phyloP scores from a whole-genome alignment of 139 green algal genomes.

The Chlamydomonas sphaeroides region DNA sequence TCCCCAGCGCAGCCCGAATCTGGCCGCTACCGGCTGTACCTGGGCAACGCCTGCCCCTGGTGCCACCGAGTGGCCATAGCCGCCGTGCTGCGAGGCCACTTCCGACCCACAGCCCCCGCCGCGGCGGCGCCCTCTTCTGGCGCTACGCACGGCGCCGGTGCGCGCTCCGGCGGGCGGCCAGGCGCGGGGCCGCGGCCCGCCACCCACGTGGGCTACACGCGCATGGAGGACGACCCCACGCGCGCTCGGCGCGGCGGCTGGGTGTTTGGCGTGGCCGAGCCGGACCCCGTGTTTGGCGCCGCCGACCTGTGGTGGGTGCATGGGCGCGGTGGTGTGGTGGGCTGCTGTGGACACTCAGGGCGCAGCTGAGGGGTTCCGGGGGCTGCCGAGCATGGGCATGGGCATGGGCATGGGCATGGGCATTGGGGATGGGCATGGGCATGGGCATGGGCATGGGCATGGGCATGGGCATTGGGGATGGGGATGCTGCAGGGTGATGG shows the following conservation, averaged over 20 bases:
- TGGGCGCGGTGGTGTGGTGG: too few relatives aligned
- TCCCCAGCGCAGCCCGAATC: conserved; percentile 59
- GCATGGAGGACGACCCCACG: conserved; percentile 80
- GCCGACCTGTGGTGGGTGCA: conserved; percentile 65
- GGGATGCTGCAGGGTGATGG: too few relatives aligned
- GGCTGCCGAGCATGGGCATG: too few relatives aligned
- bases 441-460: too few relatives aligned
- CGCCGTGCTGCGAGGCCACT: conserved; percentile 71
- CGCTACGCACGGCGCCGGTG: neutral
- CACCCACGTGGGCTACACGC: neutral
- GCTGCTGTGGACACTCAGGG: neutral
- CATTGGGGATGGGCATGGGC: too few relatives aligned
- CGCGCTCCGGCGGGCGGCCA: too few relatives aligned
- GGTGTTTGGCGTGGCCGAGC: conserved; percentile 42
- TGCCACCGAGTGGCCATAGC: conserved; percentile 90
- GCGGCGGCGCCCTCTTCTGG: neutral
- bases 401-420: too few relatives aligned
- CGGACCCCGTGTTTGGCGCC: conserved; percentile 63
- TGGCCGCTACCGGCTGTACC: conserved; percentile 85
- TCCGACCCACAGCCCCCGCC: neutral
- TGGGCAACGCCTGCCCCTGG: conserved; percentile 97
- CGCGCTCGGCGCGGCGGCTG: conserved; percentile 64
- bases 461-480: too few relatives aligned
- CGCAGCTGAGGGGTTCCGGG: too few relatives aligned
- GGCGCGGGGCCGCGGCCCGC: too few relatives aligned